These are phyloP conservation scores for Letharia lupina DNA, from an alignment of 495 filamentous ascomycete species.

Conservation along the genomic window DNA sequence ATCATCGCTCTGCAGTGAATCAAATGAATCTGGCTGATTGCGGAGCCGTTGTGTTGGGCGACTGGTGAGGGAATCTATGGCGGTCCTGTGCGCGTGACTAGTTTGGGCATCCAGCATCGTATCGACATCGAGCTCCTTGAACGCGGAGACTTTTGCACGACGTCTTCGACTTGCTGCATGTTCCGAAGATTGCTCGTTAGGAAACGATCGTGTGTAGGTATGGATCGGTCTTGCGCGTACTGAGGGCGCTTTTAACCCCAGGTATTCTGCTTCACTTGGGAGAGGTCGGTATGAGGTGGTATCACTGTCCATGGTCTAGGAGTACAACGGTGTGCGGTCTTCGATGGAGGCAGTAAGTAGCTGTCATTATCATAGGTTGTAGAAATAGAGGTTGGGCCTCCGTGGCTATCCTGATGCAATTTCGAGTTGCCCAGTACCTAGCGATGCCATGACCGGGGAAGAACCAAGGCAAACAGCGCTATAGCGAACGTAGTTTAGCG, in stretches of 20 bases:
- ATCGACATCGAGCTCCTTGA: constrained; percentile 20
- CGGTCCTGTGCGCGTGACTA: constrained; percentile 1
- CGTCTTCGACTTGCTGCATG: background rate
- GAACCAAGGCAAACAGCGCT: background rate
- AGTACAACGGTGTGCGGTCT: background rate
- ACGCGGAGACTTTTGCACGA: constrained; percentile 6
- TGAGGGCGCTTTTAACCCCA: constrained; percentile 1
- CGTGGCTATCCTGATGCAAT: background rate
- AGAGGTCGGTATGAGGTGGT: constrained; percentile 1
- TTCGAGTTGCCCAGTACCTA: background rate
- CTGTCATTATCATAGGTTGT: background rate
- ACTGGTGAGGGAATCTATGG: background rate
- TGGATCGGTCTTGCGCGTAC: background rate
- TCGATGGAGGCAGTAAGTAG: background rate
- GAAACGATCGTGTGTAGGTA: background rate
- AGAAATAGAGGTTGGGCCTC: constrained; percentile 1
- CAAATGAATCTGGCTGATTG: constrained; percentile 1
- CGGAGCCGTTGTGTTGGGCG: constrained; percentile 5
- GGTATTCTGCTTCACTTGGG: constrained; percentile 7
- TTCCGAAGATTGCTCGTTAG: background rate
- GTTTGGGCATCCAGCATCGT: background rate
- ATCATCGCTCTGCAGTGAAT: constrained; percentile 11
- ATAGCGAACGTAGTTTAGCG: background rate
- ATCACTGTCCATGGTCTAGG: constrained; percentile 7
- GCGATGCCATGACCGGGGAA: background rate